Conservation (phyloP, 2,329 filamentous ascomycete genomes). For the Alternaria sp. region DNA sequence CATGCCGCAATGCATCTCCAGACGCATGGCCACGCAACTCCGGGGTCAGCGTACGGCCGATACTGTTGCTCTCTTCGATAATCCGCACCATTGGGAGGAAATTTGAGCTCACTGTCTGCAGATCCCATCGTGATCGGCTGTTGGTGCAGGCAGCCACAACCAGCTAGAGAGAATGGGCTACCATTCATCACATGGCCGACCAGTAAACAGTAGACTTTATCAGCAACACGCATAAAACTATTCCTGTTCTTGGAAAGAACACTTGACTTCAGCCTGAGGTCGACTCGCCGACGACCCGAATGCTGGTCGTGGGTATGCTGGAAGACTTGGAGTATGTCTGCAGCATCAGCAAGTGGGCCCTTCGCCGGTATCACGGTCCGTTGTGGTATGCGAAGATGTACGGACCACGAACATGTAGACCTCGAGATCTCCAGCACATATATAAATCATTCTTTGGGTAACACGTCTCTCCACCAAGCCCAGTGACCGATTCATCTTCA, state of each 20-base stretch:
- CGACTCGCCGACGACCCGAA: slow-evolving; percentile 1
- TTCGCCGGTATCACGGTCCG: slow-evolving; percentile 1
- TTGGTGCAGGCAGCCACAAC: background rate
- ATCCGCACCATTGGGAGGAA: background rate
- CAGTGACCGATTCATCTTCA: background rate
- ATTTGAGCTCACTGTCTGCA: background rate
- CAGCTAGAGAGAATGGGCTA: background rate
- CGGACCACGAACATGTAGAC: background rate
- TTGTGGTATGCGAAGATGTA: background rate
- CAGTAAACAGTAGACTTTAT: background rate
- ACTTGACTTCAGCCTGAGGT: background rate
- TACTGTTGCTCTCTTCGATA: background rate
- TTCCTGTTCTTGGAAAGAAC: background rate
- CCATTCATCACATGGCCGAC: background rate
- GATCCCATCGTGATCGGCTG: background rate
- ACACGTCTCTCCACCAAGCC: background rate
- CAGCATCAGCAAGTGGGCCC: slow-evolving; percentile 3
- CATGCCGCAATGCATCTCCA: background rate
- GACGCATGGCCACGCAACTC: background rate
- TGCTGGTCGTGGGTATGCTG: background rate
- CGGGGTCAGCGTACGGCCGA: background rate
- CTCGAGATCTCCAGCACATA: background rate
- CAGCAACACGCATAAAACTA: background rate
- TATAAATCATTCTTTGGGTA: background rate
- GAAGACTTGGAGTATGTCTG: background rate